phyloP scores from a whole-genome alignment of 352 stramenopile genomes.

The Pythium graminicola region DNA sequence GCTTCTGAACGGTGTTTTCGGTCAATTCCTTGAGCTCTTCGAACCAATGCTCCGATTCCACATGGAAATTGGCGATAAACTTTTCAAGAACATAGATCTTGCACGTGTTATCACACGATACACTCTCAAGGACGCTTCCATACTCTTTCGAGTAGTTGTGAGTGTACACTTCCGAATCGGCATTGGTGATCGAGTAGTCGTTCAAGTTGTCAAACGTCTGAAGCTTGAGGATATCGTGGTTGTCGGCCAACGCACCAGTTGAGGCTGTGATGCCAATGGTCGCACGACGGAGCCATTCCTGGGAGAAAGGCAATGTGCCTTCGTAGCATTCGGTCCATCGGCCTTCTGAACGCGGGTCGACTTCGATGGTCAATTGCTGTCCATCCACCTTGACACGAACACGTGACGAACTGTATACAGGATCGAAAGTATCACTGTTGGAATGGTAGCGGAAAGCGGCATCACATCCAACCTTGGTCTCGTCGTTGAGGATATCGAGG shows the following conservation, averaged over 20 bases:
- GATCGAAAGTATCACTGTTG: constrained; percentile 66
- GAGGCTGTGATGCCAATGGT: constrained; percentile 69
- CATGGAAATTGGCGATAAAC: constrained; percentile 72
- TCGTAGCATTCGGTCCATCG: constrained; percentile 63
- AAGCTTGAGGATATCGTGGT: constrained; percentile 75
- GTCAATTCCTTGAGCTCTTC: constrained; percentile 76
- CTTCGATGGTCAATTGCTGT: constrained; percentile 45
- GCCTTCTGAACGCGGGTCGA: constrained; percentile 51
- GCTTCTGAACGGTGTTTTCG: constrained; percentile 63
- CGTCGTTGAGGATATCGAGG: constrained; percentile 57
- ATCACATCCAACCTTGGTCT: constrained; percentile 69
- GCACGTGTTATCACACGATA: constrained; percentile 67
- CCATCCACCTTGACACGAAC: constrained; percentile 68
- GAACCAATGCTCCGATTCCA: constrained; percentile 82
- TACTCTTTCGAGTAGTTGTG: constrained; percentile 87
- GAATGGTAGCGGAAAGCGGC: constrained; percentile 73
- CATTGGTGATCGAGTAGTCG: constrained; percentile 40
- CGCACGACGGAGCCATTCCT: constrained; percentile 56
- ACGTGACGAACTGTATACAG: constrained; percentile 75
- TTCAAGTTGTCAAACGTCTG: constrained; percentile 54
- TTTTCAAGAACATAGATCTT: constrained; percentile 80
- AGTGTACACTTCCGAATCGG: constrained; percentile 65
- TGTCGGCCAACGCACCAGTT: constrained; percentile 71
- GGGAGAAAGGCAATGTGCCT: constrained; percentile 51
- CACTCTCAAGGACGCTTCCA: constrained; percentile 44